Evolutionary conservation across 192 early-diverging fungal species (phyloP).

Genomic region (Dissophora ornata): DNA sequence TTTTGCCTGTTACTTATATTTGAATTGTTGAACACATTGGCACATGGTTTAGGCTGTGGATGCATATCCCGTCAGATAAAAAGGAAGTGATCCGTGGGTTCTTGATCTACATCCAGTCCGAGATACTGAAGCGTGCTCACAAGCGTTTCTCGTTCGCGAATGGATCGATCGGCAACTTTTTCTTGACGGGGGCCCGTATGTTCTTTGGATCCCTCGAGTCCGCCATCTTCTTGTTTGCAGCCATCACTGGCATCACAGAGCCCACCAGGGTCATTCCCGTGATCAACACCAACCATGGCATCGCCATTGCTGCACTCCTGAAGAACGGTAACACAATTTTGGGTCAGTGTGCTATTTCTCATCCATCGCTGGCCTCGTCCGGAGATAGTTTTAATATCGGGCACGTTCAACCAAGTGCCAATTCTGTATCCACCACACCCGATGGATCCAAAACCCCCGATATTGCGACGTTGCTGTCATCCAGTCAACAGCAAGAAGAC

Average conservation of each 20-base stretch:
- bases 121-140: conserved; percentile 71
- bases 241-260: conserved; percentile 73
- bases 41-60: conserved; percentile 66
- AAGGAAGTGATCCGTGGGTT: conserved; percentile 80
- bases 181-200: conserved; percentile 78
- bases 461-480: conserved; percentile 24
- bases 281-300: conserved; percentile 71
- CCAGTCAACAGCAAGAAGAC: conserved; percentile 38
- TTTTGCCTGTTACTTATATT: too few species aligned
- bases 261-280: conserved; percentile 76
- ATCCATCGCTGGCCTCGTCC: conserved; percentile 65
- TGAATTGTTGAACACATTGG: too few species aligned
- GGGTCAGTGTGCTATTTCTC: conserved; percentile 83
- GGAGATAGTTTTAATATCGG: conserved; percentile 28
- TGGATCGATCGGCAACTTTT: conserved; percentile 83
- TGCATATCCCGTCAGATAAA: conserved; percentile 63
- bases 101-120: conserved; percentile 73
- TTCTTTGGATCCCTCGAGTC: conserved; percentile 78
- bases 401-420: conserved; percentile 7
- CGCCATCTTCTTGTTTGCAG: conserved; percentile 79
- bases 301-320: conserved; percentile 74
- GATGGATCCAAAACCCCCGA: conserved; percentile 46
- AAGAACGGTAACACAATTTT: conserved; percentile 71
- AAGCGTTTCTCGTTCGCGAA: conserved; percentile 78
- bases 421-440: conserved; percentile 40